A percentile compares a stretch with the other conserved stretches of the same genome.
Evolutionary conservation across 2,329 filamentous ascomycete species (phyloP).

Genomic region (Apiospora hydei): DNA sequence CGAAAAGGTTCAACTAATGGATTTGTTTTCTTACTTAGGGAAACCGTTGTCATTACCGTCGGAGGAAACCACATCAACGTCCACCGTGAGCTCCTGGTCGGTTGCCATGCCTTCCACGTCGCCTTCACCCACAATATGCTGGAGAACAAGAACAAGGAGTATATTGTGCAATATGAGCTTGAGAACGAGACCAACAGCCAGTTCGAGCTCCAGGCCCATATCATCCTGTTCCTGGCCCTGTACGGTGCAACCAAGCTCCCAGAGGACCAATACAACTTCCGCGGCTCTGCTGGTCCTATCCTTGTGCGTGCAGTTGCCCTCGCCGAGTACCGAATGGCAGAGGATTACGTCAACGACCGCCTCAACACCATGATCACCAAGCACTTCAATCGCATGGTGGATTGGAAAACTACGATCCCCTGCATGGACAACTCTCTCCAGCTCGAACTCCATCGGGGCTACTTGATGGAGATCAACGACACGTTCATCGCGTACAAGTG

Average conservation of each 20-base stretch:
- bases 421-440: not conserved
- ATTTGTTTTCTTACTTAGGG: not conserved
- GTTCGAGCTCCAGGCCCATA: conserved; percentile 12
- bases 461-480: conserved; percentile 7
- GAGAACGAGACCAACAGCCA: not conserved
- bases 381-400: not conserved
- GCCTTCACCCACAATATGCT: not conserved
- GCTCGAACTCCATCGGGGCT: not conserved
- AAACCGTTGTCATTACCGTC: not conserved
- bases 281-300: not conserved
- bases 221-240: conserved; percentile 9
- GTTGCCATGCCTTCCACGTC: not conserved
- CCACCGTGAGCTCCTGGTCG: not conserved
- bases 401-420: conserved; percentile 4
- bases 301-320: conserved; percentile 2
- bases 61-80: not conserved
- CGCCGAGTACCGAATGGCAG: conserved; percentile 12
- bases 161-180: not conserved
- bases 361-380: not conserved
- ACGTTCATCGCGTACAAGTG: not conserved
- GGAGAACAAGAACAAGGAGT: not conserved
- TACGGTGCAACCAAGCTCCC: conserved; percentile 8
- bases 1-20: not conserved
- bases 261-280: not conserved
- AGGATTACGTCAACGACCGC: not conserved